Percentiles rank a stretch among this genome's conserved stretches.
Conservation (phyloP, 768 basidiomycete species). For the Glaciozyma antarctica region DNA sequence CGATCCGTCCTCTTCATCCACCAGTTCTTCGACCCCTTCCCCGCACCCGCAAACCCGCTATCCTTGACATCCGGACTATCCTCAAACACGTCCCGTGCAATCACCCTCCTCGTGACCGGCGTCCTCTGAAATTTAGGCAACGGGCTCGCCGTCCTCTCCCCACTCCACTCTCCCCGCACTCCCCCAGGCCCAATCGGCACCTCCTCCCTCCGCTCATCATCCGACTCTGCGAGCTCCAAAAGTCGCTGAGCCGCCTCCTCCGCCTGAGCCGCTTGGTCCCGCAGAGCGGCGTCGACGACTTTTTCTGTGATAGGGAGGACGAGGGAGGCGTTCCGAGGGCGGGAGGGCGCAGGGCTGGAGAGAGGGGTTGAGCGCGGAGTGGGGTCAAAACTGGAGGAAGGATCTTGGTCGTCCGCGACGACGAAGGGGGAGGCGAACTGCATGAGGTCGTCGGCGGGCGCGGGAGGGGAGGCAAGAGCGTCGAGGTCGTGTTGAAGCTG, state of each 20-base stretch:
- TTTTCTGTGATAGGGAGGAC: conserved; percentile 38
- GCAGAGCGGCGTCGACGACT: conserved; percentile 70
- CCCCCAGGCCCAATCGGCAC: neutral
- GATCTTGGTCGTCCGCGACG: neutral
- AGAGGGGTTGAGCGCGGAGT: neutral
- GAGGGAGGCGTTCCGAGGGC: neutral
- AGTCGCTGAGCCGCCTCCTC: conserved; percentile 84
- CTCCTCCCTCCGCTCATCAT: conserved; percentile 41
- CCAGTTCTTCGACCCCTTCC: conserved; percentile 11
- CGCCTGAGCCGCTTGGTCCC: conserved; percentile 81
- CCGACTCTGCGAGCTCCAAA: conserved; percentile 73
- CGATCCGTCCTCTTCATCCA: conserved; percentile 11
- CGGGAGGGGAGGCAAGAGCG: neutral
- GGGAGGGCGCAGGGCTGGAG: neutral
- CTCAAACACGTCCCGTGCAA: conserved; percentile 6
- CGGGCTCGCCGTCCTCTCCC: neutral
- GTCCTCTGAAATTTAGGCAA: conserved; percentile 2
- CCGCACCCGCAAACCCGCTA: neutral
- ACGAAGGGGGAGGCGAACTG: neutral
- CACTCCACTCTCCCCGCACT: neutral
- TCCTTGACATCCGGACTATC: conserved; percentile 26
- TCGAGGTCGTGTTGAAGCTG: neutral
- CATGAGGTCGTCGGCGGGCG: neutral
- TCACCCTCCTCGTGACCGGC: conserved; percentile 6
- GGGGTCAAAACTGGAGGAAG: neutral